A percentile compares a stretch with the other conserved stretches of the same genome.
Evolutionary conservation across 1,139 yeast species (phyloP).

Genomic region (Taphrina flavorubra): DNA sequence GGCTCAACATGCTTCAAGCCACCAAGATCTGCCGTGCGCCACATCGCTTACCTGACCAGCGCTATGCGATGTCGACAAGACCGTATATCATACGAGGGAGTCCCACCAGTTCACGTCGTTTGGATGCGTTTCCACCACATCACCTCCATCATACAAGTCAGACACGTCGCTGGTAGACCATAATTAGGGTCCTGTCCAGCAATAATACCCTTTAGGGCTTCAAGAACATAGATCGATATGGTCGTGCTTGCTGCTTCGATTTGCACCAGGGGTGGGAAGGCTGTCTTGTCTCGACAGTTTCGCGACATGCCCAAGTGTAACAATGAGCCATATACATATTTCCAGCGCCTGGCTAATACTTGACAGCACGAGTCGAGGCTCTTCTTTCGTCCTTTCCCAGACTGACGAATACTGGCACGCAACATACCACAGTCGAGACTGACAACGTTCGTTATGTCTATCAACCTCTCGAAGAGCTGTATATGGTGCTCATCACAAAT

Average conservation of each 20-base stretch:
- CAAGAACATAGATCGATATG: slow-evolving; percentile 48
- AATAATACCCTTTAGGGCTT: not conserved
- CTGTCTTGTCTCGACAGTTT: slow-evolving; percentile 91
- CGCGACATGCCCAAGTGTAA: slow-evolving; percentile 63
- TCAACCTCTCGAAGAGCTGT: slow-evolving; percentile 93
- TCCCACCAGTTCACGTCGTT: not conserved
- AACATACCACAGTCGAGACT: slow-evolving; percentile 94
- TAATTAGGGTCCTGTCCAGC: not conserved
- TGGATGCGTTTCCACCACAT: slow-evolving; percentile 5
- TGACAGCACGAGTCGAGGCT: slow-evolving; percentile 81
- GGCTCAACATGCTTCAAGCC: not conserved
- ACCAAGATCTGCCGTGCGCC: slow-evolving; percentile 13
- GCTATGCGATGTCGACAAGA: not conserved
- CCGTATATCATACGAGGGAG: not conserved
- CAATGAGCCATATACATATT: not conserved
- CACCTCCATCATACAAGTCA: not conserved
- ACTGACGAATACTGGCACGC: slow-evolving; percentile 74
- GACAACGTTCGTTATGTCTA: slow-evolving; percentile 91
- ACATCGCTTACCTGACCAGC: not conserved
- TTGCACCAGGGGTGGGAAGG: slow-evolving; percentile 93
- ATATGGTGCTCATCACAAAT: slow-evolving; percentile 88
- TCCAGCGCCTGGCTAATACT: not conserved
- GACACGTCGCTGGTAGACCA: not conserved
- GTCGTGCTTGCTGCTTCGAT: slow-evolving; percentile 92
- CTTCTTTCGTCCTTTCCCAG: slow-evolving; percentile 85